Conservation (phyloP, 345 rosid genomes). For the Camelina neglecta region DNA sequence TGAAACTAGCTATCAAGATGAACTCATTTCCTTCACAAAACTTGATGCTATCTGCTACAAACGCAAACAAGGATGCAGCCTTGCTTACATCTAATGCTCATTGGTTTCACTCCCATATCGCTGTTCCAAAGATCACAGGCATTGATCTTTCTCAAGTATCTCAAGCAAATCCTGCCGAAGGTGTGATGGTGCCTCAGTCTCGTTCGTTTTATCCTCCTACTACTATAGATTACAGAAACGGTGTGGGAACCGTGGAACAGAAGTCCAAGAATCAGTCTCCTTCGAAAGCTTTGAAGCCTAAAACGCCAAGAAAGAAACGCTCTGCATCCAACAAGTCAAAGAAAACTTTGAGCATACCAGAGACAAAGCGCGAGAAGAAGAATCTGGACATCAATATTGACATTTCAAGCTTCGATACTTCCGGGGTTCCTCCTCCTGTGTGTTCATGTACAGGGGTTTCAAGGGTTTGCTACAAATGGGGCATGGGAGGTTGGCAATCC, state of each 20-base stretch:
- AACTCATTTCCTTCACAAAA: slow-evolving; percentile 50
- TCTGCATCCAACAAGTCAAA: slow-evolving; percentile 40
- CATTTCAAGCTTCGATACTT: slow-evolving; percentile 51
- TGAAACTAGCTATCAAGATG: slow-evolving; percentile 48
- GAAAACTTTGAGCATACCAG: slow-evolving; percentile 47
- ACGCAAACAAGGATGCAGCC: slow-evolving; percentile 25
- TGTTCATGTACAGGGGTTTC: slow-evolving; percentile 69
- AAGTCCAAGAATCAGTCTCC: slow-evolving; percentile 41
- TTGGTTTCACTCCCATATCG: slow-evolving; percentile 50
- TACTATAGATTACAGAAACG: slow-evolving; percentile 43
- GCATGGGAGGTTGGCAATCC: slow-evolving; percentile 76
- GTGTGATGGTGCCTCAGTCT: slow-evolving; percentile 46
- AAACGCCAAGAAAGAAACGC: slow-evolving; percentile 50
- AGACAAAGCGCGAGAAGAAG: slow-evolving; percentile 56
- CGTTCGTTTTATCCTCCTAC: slow-evolving; percentile 43
- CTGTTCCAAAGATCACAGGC: slow-evolving; percentile 42
- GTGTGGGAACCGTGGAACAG: slow-evolving; percentile 45
- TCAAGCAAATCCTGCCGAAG: slow-evolving; percentile 41
- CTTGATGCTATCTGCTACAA: slow-evolving; percentile 49
- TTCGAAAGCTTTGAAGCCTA: slow-evolving; percentile 48
- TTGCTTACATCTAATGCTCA: slow-evolving; percentile 45
- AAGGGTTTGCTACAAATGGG: slow-evolving; percentile 71
- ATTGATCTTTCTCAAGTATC: slow-evolving; percentile 43
- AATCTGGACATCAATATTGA: slow-evolving; percentile 51
- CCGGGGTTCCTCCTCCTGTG: slow-evolving; percentile 62